phyloP scores from a whole-genome alignment of 371 early-diverging fungal species.

The Mucor sp. region DNA sequence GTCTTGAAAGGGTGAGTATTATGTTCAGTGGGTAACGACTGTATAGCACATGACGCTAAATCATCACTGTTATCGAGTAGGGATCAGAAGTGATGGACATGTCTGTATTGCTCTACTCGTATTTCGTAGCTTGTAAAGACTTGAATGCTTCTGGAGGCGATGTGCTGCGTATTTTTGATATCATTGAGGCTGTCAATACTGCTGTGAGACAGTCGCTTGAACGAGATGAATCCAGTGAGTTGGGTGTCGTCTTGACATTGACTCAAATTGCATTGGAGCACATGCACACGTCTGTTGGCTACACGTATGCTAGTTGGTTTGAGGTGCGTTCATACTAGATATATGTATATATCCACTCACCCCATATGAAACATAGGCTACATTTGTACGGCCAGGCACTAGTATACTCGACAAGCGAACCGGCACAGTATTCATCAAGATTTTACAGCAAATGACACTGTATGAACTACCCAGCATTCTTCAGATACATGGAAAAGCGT shows the following conservation, averaged over 20 bases:
- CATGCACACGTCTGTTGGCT: constrained; percentile 10
- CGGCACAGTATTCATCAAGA: constrained; percentile 9
- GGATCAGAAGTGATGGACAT: constrained; percentile 8
- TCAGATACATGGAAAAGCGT: constrained; percentile 22
- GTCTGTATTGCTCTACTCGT: constrained; percentile 4
- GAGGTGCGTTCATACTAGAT: constrained; percentile 6
- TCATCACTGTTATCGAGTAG: too few species aligned
- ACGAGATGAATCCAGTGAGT: neutral
- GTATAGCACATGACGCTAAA: neutral
- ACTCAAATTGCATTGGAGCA: constrained; percentile 22
- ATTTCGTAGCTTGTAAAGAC: constrained; percentile 10
- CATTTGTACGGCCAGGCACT: neutral
- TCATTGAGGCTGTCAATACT: constrained; percentile 11
- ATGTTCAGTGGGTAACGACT: neutral
- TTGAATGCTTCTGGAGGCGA: constrained; percentile 6
- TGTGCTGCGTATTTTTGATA: constrained; percentile 9
- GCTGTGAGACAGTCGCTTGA: constrained; percentile 2
- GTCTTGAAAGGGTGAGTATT: neutral
- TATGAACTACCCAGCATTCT: constrained; percentile 29
- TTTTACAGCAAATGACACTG: constrained; percentile 9
- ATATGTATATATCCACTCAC: neutral
- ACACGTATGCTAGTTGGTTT: constrained; percentile 25
- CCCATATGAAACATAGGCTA: neutral
- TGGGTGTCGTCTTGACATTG: constrained; percentile 7
- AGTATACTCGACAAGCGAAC: constrained; percentile 9